Percentiles rank a stretch among this genome's conserved stretches.
Evolutionary conservation across 331 rosid genomes (phyloP).

Genomic region (Saraca asoca): DNA sequence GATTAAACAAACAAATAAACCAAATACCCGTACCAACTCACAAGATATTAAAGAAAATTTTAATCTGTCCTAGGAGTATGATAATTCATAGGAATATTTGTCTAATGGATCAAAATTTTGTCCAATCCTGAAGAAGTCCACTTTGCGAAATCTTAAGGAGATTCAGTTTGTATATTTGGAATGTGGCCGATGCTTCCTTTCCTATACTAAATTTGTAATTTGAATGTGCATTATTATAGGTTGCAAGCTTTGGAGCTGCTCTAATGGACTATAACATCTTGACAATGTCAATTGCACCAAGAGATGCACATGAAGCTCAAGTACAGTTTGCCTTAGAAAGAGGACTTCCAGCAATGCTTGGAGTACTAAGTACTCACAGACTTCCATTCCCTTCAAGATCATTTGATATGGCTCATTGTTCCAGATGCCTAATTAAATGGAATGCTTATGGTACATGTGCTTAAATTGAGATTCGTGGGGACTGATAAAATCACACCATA

Average conservation of each 20-base stretch:
- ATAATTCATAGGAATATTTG: too few species aligned
- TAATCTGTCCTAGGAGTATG: not conserved
- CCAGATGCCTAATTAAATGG: constrained; percentile 38
- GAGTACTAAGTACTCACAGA: constrained; percentile 29
- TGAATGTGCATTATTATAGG: constrained; percentile 19
- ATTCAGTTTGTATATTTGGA: not conserved
- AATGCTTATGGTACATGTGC: constrained; percentile 31
- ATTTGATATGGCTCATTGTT: constrained; percentile 41
- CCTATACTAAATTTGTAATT: not conserved
- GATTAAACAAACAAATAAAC: too few species aligned
- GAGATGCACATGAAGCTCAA: constrained; percentile 38
- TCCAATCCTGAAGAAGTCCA: not conserved
- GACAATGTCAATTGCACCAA: constrained; percentile 41
- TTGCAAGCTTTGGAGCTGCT: constrained; percentile 41
- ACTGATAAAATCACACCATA: too few species aligned
- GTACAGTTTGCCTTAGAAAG: constrained; percentile 42
- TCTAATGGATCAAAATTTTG: too few species aligned
- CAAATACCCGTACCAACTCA: too few species aligned
- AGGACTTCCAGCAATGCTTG: constrained; percentile 41
- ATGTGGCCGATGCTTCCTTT: not conserved
- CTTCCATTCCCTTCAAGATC: constrained; percentile 39
- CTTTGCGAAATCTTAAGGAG: not conserved
- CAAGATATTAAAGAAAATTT: not conserved
- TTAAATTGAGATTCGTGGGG: not conserved
- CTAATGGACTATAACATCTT: constrained; percentile 37